Base-by-base conservation (phyloP, 2,329 filamentous ascomycete species). In the Colletotrichum sp. region DNA sequence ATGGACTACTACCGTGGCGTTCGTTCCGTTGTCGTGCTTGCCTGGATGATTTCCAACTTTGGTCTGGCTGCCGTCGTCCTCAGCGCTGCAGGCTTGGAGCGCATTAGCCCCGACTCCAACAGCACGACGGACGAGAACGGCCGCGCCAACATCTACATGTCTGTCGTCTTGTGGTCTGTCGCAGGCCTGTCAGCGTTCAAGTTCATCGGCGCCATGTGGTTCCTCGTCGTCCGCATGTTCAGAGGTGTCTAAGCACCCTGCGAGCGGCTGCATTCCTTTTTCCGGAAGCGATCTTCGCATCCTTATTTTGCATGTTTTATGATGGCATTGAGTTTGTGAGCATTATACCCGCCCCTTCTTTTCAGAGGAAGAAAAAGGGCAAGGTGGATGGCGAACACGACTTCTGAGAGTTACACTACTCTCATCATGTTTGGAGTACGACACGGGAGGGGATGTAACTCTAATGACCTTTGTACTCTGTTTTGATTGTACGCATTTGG, bases 1-100 rank as follows among this genome's bases (percentile, higher is more conserved):
- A 95, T 98, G 88, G 97, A 99, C 84, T 99, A 99, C 87, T 99
- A 99, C 90, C 96, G 96, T 81, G 97, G 96, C 79, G 98, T 99
- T 84, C 92, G 97, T 78, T 98, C 95, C 24, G 92, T 95, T 32
- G 96, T 98, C 79, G 97, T 99, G 34, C 88, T 99, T 67, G 92
- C 94, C 79, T 99, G 97, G 97, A 98, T 99, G 90, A 95, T 99
- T 81, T 96, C 93, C 82, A 99, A 99, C 85, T 95, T 99, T 84
- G 96, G 92, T 1, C 92, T 99, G 8, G 93, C 92, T 1, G 96
- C 96, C 1, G 90, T 98, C 3, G 96, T 99, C 9, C 88, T 99
- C 79, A 96, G 94, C 82, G 93, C 95, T 1, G 96, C 94, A 28
- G 96, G 97, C 3, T 85, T 98, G 78, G 93, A 98, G 79, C 90